Percentiles rank a stretch among this genome's conserved stretches.
Conservation (phyloP, 2,329 filamentous ascomycete genomes). For the Fusarium verrucosum region DNA sequence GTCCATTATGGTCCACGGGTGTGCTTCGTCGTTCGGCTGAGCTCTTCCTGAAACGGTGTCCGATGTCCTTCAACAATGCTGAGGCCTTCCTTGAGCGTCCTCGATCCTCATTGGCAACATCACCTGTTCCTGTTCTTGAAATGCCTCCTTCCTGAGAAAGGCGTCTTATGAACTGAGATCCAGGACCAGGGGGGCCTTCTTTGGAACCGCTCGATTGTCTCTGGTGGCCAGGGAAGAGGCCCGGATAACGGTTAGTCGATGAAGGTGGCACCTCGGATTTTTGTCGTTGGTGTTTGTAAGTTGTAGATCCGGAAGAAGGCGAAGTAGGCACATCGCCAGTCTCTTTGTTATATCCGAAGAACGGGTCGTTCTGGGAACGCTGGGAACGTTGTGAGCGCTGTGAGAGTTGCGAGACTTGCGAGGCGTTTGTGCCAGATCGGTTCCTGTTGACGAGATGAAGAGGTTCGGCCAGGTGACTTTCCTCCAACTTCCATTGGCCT, state of each 20-base stretch:
- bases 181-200: conserved; percentile 9
- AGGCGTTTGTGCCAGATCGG: conserved; percentile 45
- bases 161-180: conserved; percentile 28
- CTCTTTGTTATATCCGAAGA: conserved; percentile 56
- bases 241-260: conserved; percentile 60
- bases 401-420: conserved; percentile 29
- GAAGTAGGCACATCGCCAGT: conserved; percentile 51
- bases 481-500: conserved; percentile 62
- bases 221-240: conserved; percentile 52
- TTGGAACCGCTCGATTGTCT: conserved; percentile 32
- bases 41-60: conserved; percentile 53
- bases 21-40: conserved; percentile 48
- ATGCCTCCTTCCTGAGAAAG: conserved; percentile 41
- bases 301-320: conserved; percentile 15
- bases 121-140: conserved; percentile 45
- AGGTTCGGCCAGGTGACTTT: conserved; percentile 63
- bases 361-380: conserved; percentile 42
- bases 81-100: conserved; percentile 52
- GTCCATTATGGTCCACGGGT: conserved; percentile 33
- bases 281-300: conserved; percentile 36
- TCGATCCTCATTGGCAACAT: conserved; percentile 45
- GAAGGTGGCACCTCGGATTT: conserved; percentile 59
- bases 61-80: conserved; percentile 62
- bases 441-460: conserved; percentile 51
- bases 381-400: conserved; percentile 43